A percentile compares a stretch with the other conserved stretches of the same genome.
Evolutionary conservation across 2,329 filamentous ascomycete species (phyloP).

Genomic region (Calycina marina): DNA sequence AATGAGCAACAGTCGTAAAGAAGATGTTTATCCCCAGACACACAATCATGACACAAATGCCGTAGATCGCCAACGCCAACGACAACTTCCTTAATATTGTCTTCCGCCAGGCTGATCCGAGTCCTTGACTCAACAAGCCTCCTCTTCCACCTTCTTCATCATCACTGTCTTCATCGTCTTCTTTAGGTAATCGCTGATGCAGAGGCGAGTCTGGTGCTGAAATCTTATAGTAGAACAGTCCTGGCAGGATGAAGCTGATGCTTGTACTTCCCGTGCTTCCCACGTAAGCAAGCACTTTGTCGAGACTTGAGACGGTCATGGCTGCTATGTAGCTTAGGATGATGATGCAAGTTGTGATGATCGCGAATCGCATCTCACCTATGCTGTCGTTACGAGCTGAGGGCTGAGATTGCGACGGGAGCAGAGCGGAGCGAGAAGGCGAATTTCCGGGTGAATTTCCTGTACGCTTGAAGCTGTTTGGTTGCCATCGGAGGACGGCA

Average conservation of each 20-base stretch:
- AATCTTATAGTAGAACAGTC: constrained; percentile 97
- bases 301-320: constrained; percentile 79
- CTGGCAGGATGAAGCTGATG: constrained; percentile 93
- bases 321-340: constrained; percentile 75
- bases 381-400: constrained; percentile 44
- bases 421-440: constrained; percentile 26
- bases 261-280: constrained; percentile 88
- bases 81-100: constrained; percentile 55
- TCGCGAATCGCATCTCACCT: constrained; percentile 75
- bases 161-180: constrained; percentile 67
- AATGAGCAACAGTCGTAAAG: constrained; percentile 49
- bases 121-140: constrained; percentile 17
- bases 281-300: constrained; percentile 87
- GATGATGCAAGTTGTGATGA: constrained; percentile 77
- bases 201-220: constrained; percentile 75
- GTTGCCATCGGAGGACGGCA: constrained; percentile 86
- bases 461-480: constrained; percentile 28
- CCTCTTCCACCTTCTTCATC: constrained; percentile 36
- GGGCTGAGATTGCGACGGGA: constrained; percentile 32
- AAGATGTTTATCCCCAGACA: constrained; percentile 79
- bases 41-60: constrained; percentile 74
- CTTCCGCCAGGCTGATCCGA: constrained; percentile 29
- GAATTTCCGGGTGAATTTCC: constrained; percentile 23
- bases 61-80: constrained; percentile 68
- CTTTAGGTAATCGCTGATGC: constrained; percentile 77